A percentile compares a stretch with the other conserved stretches of the same genome.
These are phyloP conservation scores for Trametes sanguinea DNA, from an alignment of 768 basidiomycete species.

Conservation along the genomic window DNA sequence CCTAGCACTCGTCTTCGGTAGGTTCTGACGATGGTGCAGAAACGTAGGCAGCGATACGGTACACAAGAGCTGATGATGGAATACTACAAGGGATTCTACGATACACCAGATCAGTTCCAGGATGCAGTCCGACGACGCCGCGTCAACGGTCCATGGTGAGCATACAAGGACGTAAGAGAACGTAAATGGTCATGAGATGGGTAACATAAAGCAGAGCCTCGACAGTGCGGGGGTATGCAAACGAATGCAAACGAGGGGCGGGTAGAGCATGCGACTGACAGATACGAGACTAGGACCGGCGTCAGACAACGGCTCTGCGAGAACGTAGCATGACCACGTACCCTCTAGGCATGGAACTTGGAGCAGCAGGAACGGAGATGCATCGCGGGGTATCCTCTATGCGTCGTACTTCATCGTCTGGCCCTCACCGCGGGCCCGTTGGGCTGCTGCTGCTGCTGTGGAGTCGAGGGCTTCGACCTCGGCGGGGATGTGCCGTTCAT, in stretches of 20 bases:
- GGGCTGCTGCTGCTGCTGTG: constrained; percentile 2
- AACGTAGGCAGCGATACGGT: no score
- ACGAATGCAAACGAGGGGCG: neutral
- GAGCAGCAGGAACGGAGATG: neutral
- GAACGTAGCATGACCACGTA: neutral
- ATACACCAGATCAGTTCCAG: neutral
- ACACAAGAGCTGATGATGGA: neutral
- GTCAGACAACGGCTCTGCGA: neutral
- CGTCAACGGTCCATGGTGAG: neutral
- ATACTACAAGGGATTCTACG: constrained; percentile 3
- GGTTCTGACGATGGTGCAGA: no score
- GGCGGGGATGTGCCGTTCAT: neutral
- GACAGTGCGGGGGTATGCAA: constrained; percentile 11
- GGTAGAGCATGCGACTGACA: neutral
- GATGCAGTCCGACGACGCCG: neutral
- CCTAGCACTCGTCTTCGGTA: no score
- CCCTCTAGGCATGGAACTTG: neutral
- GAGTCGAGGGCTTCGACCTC: neutral
- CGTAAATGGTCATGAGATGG: constrained; percentile 2
- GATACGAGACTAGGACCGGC: neutral
- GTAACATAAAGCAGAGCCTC: neutral
- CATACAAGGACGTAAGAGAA: neutral
- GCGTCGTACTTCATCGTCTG: neutral
- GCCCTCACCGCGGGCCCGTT: neutral
- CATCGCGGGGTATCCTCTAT: neutral